phyloP scores from a whole-genome alignment of 495 filamentous ascomycete species.

The Xylaria longipes region DNA sequence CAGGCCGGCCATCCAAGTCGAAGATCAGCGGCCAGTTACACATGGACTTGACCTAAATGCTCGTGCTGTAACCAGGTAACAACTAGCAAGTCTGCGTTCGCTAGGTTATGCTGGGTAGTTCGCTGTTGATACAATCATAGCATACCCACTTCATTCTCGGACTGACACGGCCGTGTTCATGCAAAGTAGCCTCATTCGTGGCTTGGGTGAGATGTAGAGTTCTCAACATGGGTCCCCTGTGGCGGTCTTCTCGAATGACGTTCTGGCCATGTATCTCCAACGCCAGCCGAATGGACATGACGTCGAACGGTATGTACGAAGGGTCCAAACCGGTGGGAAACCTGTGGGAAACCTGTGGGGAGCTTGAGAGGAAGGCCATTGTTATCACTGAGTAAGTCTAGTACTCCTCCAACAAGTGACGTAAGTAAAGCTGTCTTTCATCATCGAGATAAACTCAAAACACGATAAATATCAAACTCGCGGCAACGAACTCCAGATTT shows the following conservation, averaged over 20 bases:
- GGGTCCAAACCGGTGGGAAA: constrained; percentile 17
- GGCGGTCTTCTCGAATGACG: constrained; percentile 38
- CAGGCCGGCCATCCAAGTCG: neutral
- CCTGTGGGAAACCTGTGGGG: constrained; percentile 5
- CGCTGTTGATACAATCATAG: neutral
- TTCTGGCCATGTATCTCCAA: constrained; percentile 21
- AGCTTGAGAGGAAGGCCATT: neutral
- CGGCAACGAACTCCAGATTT: neutral
- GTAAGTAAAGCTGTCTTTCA: constrained; percentile 13
- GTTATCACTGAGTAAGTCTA: neutral
- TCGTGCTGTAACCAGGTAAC: constrained; percentile 18
- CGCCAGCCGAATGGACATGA: constrained; percentile 31
- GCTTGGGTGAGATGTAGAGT: constrained; percentile 29
- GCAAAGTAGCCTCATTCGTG: constrained; percentile 34
- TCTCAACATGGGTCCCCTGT: constrained; percentile 26
- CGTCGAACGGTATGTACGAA: constrained; percentile 35
- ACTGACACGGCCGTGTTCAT: neutral
- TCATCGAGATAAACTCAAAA: constrained; percentile 1
- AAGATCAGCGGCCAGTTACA: neutral
- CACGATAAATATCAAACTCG: constrained; percentile 18
- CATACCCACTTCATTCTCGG: neutral
- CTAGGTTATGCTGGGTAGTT: constrained; percentile 1
- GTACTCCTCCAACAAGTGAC: constrained; percentile 19
- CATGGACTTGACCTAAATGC: neutral
- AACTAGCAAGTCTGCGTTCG: neutral